These are phyloP conservation scores for Sporormia fimetaria DNA, from an alignment of 495 filamentous ascomycete species.

Conservation along the genomic window DNA sequence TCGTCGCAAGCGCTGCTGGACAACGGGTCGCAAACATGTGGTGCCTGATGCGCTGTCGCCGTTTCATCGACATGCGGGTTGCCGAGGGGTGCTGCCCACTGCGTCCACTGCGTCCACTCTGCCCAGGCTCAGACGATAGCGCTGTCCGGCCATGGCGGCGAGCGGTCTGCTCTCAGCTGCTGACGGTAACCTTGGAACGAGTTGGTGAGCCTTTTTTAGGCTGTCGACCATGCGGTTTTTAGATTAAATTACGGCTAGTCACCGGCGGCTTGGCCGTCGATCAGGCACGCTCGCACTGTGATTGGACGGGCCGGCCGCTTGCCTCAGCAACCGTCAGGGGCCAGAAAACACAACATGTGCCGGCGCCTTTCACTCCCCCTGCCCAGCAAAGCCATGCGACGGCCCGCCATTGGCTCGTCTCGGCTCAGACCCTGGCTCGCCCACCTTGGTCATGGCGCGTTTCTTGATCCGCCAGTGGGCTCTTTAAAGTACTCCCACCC, in stretches of 20 bases:
- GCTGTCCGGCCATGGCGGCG: no score
- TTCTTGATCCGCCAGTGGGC: slow-evolving; percentile 3
- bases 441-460: slow-evolving; percentile 2
- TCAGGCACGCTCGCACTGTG: slow-evolving; percentile 14
- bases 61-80: no score
- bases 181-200: no score
- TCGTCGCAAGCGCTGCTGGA: no score
- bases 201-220: slow-evolving; percentile 8
- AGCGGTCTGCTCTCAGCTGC: no score
- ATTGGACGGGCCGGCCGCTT: slow-evolving; percentile 19
- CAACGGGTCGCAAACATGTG: no score
- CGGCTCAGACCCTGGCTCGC: slow-evolving; percentile 1
- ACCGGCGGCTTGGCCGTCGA: slow-evolving; percentile 1
- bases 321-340: no score
- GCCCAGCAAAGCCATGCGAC: slow-evolving; percentile 1
- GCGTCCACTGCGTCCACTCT: no score
- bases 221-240: slow-evolving; percentile 1
- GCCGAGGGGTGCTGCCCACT: no score
- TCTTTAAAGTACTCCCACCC: slow-evolving; percentile 14
- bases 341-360: slow-evolving; percentile 16
- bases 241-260: slow-evolving; percentile 1
- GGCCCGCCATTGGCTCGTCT: slow-evolving; percentile 17
- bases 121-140: no score
- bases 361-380: no score
- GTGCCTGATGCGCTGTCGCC: no score